phyloP scores from a whole-genome alignment of 2,329 filamentous ascomycete genomes.

The Dactylellina drechsleri region DNA sequence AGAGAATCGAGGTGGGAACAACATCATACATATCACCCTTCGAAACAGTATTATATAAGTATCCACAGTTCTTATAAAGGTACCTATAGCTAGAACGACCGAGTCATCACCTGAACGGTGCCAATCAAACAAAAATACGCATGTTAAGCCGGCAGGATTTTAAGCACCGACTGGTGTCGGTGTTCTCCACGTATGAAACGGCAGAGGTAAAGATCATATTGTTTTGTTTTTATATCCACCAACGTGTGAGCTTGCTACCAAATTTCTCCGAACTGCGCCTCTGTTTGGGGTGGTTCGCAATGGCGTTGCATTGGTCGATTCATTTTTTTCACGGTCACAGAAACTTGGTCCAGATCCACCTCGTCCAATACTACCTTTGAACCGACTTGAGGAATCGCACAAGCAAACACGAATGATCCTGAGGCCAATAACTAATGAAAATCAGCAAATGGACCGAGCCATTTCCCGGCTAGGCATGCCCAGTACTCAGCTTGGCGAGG shows the following conservation, averaged over 20 bases:
- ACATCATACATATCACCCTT: conserved; percentile 40
- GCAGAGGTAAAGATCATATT: conserved; percentile 1
- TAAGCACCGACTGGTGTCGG: conserved; percentile 7
- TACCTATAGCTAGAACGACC: too few species aligned
- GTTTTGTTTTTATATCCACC: conserved; percentile 10
- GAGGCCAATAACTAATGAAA: conserved; percentile 12
- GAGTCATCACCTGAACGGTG: neutral
- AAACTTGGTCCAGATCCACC: too few species aligned
- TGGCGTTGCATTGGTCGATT: neutral
- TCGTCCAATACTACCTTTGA: too few species aligned
- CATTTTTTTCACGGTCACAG: too few species aligned
- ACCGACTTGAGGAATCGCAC: neutral
- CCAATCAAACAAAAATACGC: conserved; percentile 10
- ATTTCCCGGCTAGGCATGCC: too few species aligned
- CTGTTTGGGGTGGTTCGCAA: conserved; percentile 19
- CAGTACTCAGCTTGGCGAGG: conserved; percentile 21
- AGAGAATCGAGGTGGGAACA: conserved; percentile 54
- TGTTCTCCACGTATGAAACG: conserved; percentile 38
- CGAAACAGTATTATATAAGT: conserved; percentile 3
- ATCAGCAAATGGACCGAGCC: neutral
- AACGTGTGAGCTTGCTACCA: conserved; percentile 13
- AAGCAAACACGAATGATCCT: conserved; percentile 23
- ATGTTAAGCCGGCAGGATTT: neutral
- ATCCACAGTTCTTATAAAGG: neutral
- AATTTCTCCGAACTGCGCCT: conserved; percentile 37